Percentiles rank a stretch among this genome's conserved stretches.
phyloP scores from a whole-genome alignment of 441 rosid species.

The Flueggea neowawraea region DNA sequence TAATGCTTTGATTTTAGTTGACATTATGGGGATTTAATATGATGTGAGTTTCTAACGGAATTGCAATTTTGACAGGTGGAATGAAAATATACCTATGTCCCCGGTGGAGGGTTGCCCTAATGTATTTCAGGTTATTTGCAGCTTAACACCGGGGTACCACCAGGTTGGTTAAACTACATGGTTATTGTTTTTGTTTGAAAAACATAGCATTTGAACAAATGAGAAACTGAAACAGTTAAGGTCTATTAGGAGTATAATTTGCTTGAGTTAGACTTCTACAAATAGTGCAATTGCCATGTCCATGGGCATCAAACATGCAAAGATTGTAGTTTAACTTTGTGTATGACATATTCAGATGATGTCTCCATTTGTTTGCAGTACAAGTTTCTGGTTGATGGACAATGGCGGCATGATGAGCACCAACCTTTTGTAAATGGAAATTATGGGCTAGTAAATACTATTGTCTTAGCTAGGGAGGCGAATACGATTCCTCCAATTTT shows the following conservation, averaged over 20 bases:
- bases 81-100: no score
- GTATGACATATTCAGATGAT: neutral
- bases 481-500: slow-evolving; percentile 35
- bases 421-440: slow-evolving; percentile 51
- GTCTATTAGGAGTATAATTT: no score
- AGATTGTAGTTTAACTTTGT: neutral
- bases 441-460: slow-evolving; percentile 68
- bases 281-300: neutral
- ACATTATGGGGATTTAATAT: no score
- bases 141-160: slow-evolving; percentile 87
- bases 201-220: neutral
- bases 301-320: neutral
- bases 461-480: slow-evolving; percentile 46
- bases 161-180: slow-evolving; percentile 57
- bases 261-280: no score
- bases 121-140: slow-evolving; percentile 83
- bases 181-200: neutral
- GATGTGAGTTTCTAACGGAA: no score
- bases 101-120: slow-evolving; percentile 90
- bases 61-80: no score
- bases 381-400: slow-evolving; percentile 69
- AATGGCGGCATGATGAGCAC: slow-evolving; percentile 68
- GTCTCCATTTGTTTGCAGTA: slow-evolving; percentile 51
- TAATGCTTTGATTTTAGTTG: no score
- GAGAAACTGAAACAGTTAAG: neutral